Conservation (phyloP, 2,329 filamentous ascomycete genomes). For the Cladosporium sp. region DNA sequence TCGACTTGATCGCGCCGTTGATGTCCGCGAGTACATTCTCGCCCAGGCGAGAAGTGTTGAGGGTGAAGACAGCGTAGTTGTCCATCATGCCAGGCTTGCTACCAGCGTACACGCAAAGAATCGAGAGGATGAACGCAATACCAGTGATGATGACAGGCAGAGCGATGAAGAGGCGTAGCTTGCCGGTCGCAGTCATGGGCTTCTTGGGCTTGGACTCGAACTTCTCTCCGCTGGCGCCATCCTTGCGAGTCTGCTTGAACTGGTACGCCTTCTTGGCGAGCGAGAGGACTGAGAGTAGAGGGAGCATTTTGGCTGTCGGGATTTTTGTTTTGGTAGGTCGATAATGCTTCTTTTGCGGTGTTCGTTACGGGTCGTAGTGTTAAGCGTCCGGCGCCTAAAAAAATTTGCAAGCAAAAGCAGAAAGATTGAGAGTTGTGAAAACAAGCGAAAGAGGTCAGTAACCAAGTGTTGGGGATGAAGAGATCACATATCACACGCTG, state of each 20-base stretch:
- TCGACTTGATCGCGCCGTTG: slow-evolving; percentile 30
- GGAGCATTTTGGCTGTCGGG: slow-evolving; percentile 7
- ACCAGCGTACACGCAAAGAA: slow-evolving; percentile 65
- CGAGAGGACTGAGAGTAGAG: neutral
- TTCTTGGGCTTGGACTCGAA: slow-evolving; percentile 1
- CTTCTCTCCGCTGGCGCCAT: slow-evolving; percentile 5
- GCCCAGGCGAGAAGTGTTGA: slow-evolving; percentile 61
- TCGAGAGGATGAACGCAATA: slow-evolving; percentile 58
- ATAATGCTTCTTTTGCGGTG: neutral
- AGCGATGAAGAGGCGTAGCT: slow-evolving; percentile 11
- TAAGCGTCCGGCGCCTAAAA: slow-evolving; percentile 14
- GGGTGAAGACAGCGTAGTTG: slow-evolving; percentile 58
- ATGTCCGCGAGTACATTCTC: slow-evolving; percentile 38
- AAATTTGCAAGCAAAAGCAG: neutral
- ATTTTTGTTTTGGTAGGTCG: neutral
- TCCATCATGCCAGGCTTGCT: slow-evolving; percentile 59
- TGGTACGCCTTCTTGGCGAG: slow-evolving; percentile 16
- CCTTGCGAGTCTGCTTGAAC: slow-evolving; percentile 11
- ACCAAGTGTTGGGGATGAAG: neutral
- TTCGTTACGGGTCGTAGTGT: neutral
- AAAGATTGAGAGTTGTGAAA: neutral
- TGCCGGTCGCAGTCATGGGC: slow-evolving; percentile 11
- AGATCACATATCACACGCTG: neutral
- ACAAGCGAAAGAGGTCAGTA: neutral
- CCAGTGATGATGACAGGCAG: slow-evolving; percentile 46